Conservation (phyloP, 129 eudicot genomes). For the Flaveria trinervia region DNA sequence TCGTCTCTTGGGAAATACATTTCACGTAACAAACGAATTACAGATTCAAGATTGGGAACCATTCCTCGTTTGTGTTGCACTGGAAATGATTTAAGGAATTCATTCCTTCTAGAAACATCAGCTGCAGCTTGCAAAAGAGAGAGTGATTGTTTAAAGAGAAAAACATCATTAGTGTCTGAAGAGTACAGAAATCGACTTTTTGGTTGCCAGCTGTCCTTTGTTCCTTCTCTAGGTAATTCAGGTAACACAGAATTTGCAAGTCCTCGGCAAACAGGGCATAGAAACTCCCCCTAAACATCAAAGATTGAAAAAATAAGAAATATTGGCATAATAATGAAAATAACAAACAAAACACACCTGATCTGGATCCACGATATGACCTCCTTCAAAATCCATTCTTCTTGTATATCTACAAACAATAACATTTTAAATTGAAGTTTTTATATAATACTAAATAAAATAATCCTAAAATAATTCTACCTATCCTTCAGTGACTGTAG, state of each 20-base stretch:
- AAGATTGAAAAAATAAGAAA: not conserved
- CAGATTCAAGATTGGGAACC: conserved; percentile 57
- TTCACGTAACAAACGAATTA: conserved; percentile 50
- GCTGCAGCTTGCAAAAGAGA: conserved; percentile 69
- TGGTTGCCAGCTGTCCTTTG: conserved; percentile 33
- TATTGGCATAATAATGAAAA: not conserved
- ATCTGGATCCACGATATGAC: conserved; percentile 94
- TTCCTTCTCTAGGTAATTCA: conserved; percentile 46
- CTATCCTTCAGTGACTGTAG: conserved; percentile 85
- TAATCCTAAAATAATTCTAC: conserved; percentile 33
- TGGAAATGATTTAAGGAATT: conserved; percentile 50
- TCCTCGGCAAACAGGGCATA: conserved; percentile 96
- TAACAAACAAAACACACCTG: conserved; percentile 49
- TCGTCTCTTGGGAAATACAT: conserved; percentile 70
- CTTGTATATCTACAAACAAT: conserved; percentile 54
- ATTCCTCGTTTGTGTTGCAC: conserved; percentile 43
- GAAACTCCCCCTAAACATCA: conserved; percentile 76
- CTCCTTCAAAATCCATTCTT: conserved; percentile 93
- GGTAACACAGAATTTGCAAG: conserved; percentile 90
- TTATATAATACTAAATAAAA: not conserved
- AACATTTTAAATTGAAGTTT: not conserved
- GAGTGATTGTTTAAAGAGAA: conserved; percentile 60
- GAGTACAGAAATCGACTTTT: conserved; percentile 22
- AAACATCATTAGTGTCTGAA: conserved; percentile 27
- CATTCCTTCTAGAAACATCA: conserved; percentile 53